Conservation (phyloP, 305 asterid genomes). For the Salvia sclarea region DNA sequence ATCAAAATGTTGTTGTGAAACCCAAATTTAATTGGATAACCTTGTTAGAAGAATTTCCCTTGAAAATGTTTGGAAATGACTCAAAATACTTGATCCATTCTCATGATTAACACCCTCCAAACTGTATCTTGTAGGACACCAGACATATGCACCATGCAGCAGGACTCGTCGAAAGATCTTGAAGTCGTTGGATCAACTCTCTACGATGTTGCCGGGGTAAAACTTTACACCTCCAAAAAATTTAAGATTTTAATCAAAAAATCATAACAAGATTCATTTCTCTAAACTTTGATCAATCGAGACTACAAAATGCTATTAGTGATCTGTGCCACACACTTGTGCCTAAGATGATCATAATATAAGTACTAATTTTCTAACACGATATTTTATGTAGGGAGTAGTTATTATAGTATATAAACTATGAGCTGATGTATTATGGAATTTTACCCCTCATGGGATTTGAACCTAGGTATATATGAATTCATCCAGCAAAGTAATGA, state of each 20-base stretch:
- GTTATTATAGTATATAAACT: no score
- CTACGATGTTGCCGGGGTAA: conserved; percentile 60
- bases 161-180: conserved; percentile 63
- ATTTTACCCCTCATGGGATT: no score
- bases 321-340: neutral
- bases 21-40: neutral
- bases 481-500: no score
- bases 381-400: no score
- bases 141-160: conserved; percentile 73
- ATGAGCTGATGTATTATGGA: no score
- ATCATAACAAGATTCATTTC: neutral
- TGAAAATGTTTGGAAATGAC: neutral
- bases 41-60: neutral
- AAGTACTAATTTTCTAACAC: neutral
- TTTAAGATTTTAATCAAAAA: neutral
- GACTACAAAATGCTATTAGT: neutral
- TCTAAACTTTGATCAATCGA: neutral
- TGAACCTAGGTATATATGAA: no score
- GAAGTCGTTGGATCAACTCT: conserved; percentile 64
- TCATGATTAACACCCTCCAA: conserved; percentile 7
- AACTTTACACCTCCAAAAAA: neutral
- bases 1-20: neutral
- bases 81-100: neutral
- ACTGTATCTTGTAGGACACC: conserved; percentile 59
- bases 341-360: no score